Percentiles rank a stretch among this genome's conserved stretches.
Conservation (phyloP, 331 rosid genomes). For the Acacia concinna region DNA sequence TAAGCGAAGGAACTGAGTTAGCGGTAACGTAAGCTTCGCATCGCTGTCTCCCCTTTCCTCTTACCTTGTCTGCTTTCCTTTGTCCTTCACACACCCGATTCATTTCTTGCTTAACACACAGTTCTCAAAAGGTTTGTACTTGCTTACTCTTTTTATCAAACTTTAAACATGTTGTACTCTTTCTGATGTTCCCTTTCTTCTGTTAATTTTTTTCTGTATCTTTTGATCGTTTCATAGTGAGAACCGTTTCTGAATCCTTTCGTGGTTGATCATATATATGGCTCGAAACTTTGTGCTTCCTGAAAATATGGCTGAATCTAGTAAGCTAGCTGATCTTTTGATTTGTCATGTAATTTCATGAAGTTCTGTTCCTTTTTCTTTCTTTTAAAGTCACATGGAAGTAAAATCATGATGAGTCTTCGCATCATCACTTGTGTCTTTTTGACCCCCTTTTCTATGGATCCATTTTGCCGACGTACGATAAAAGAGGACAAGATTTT, state of each 20-base stretch:
- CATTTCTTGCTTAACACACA: constrained; percentile 21
- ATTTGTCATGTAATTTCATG: background rate
- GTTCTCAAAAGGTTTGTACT: constrained; percentile 33
- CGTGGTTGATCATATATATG: background rate
- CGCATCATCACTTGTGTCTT: background rate
- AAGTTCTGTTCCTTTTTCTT: background rate
- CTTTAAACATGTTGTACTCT: background rate
- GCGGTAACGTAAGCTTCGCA: constrained; percentile 43
- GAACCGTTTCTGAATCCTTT: background rate
- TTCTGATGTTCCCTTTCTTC: background rate
- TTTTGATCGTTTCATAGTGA: background rate
- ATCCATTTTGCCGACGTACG: constrained; percentile 26
- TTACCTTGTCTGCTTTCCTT: constrained; percentile 56
- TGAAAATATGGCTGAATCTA: background rate
- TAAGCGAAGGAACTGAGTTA: constrained; percentile 64
- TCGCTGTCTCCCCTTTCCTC: constrained; percentile 41
- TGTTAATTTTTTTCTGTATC: background rate
- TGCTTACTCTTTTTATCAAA: background rate
- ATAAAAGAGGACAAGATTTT: background rate
- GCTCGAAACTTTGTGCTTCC: background rate
- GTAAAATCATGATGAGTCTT: background rate
- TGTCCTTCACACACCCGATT: constrained; percentile 20
- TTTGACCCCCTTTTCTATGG: background rate
- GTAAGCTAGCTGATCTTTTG: background rate
- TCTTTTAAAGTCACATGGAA: background rate